Evolutionary conservation across 257 asterid species (phyloP).

Genomic region (Handroanthus guayacan): DNA sequence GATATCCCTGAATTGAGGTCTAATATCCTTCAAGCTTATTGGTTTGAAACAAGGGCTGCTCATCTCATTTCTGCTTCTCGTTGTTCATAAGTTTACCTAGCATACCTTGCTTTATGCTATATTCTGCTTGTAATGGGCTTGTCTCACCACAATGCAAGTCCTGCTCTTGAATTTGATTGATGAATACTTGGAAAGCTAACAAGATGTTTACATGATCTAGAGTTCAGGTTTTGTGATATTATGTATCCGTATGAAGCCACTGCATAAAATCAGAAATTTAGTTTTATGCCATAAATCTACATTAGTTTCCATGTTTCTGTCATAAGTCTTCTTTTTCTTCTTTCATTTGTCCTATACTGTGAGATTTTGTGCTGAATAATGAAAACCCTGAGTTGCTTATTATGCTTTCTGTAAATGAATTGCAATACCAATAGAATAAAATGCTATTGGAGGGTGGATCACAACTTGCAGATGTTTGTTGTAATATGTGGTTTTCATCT

Average conservation of each 20-base stretch:
- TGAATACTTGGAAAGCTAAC: conserved; percentile 17
- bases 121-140: neutral
- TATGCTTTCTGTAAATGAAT: conserved; percentile 9
- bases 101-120: neutral
- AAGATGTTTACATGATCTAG: conserved; percentile 30
- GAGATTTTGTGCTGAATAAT: conserved; percentile 17
- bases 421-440: neutral
- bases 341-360: neutral
- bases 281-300: conserved; percentile 8
- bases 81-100: neutral
- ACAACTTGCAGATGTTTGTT: neutral
- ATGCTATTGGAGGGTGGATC: neutral
- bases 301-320: conserved; percentile 21
- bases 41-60: neutral
- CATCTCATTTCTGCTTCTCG: conserved; percentile 5
- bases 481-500: neutral
- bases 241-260: neutral
- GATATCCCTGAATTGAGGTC: conserved; percentile 6
- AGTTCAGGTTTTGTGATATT: conserved; percentile 2
- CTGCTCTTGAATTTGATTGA: conserved; percentile 16
- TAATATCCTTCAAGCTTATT: neutral
- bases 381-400: neutral
- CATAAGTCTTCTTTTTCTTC: neutral
- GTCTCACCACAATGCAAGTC: neutral
- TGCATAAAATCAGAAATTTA: neutral